phyloP scores from a whole-genome alignment of 768 basidiomycete genomes.

The Kwoniella sp. region DNA sequence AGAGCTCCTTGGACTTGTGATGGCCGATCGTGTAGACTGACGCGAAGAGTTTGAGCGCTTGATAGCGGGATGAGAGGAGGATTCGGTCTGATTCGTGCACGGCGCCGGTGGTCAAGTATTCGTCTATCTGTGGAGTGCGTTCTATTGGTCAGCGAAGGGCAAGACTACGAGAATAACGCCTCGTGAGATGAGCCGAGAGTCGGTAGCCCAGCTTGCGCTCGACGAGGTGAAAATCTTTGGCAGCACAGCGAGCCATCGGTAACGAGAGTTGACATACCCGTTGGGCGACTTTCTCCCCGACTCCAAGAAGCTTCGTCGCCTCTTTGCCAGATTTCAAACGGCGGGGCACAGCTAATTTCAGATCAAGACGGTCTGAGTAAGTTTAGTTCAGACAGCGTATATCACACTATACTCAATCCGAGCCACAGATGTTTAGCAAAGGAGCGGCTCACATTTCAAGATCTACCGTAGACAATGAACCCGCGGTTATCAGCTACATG shows the following conservation, averaged over 20 bases:
- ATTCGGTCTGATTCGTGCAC: conserved; percentile 48
- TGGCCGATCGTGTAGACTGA: conserved; percentile 54
- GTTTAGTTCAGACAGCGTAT: neutral
- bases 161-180: neutral
- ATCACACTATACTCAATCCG: too few relatives aligned
- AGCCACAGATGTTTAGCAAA: too few relatives aligned
- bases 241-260: too few relatives aligned
- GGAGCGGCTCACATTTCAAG: conserved; percentile 31
- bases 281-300: conserved; percentile 52
- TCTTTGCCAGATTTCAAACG: conserved; percentile 50
- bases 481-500: neutral
- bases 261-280: conserved; percentile 32
- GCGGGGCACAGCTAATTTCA: conserved; percentile 45
- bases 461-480: conserved; percentile 21
- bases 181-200: too few relatives aligned
- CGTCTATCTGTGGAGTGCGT: conserved; percentile 43
- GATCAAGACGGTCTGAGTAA: neutral
- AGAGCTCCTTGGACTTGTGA: conserved; percentile 46
- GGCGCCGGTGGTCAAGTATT: conserved; percentile 45
- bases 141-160: neutral
- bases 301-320: conserved; percentile 42
- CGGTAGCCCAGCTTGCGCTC: too few relatives aligned
- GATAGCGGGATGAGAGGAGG: conserved; percentile 40
- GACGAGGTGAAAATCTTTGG: too few relatives aligned
- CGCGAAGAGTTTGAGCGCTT: conserved; percentile 45